Evolutionary conservation across 306 rosid species (phyloP).

Genomic region (Rubus parviflorus): DNA sequence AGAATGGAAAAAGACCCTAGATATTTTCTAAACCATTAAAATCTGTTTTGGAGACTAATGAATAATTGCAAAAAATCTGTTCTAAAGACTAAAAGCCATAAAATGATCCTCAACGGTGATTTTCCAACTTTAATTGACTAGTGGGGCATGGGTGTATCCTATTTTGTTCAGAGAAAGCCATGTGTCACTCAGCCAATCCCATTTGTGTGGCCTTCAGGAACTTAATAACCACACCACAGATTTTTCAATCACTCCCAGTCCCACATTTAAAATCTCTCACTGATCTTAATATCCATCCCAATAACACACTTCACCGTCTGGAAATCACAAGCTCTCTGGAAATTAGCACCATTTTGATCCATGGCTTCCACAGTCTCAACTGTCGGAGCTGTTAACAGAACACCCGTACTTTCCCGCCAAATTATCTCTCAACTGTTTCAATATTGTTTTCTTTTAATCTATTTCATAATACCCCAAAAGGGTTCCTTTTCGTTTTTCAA

Average conservation of each 20-base stretch:
- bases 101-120: not conserved
- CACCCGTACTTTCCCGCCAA: slow-evolving; percentile 28
- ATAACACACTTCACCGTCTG: not conserved
- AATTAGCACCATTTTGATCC: slow-evolving; percentile 6
- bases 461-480: not conserved
- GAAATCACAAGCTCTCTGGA: slow-evolving; percentile 5
- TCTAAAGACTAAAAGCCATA: not conserved
- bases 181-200: slow-evolving; percentile 31
- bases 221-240: slow-evolving; percentile 23
- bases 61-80: not conserved
- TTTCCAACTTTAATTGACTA: not conserved
- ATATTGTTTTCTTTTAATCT: not conserved
- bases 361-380: slow-evolving; percentile 43
- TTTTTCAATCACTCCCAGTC: not conserved
- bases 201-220: slow-evolving; percentile 27
- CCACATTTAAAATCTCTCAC: not conserved
- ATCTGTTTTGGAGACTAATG: not conserved
- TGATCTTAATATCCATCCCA: not conserved
- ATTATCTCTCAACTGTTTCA: not conserved
- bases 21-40: not conserved
- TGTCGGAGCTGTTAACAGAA: slow-evolving; percentile 28
- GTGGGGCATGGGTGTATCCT: not conserved
- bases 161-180: slow-evolving; percentile 23
- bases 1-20: not conserved
- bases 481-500: not conserved